phyloP scores from a whole-genome alignment of 257 asterid species.

The Penstemon davidsonii region DNA sequence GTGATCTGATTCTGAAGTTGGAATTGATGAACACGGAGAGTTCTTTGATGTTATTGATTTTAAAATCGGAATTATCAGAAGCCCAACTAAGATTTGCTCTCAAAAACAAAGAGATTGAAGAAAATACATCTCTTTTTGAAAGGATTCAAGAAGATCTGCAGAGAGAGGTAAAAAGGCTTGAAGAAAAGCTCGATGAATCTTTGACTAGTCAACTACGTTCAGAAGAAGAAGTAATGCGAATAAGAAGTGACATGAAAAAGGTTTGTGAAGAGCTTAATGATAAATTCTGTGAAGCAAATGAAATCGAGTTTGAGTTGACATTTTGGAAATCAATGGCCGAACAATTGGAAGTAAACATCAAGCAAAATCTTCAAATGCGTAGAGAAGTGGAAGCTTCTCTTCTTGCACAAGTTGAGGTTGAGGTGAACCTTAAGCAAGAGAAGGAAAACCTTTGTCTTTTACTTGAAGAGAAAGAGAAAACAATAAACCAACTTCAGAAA shows the following conservation, averaged over 20 bases:
- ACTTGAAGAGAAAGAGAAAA: conserved; percentile 55
- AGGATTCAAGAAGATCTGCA: conserved; percentile 54
- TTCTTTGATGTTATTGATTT: conserved; percentile 51
- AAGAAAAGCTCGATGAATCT: conserved; percentile 55
- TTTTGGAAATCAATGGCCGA: conserved; percentile 76
- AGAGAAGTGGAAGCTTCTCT: conserved; percentile 84
- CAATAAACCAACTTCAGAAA: conserved; percentile 48
- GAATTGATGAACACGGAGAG: conserved; percentile 64
- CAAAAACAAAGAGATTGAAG: conserved; percentile 37
- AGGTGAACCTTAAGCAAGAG: conserved; percentile 64
- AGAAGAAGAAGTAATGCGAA: conserved; percentile 50
- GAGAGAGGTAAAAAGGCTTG: conserved; percentile 51
- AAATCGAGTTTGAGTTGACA: conserved; percentile 70
- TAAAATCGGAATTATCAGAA: conserved; percentile 63
- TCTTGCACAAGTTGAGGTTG: conserved; percentile 61
- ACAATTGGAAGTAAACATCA: conserved; percentile 55
- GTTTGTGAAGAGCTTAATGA: conserved; percentile 59
- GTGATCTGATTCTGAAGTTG: conserved; percentile 53
- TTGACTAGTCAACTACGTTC: conserved; percentile 34
- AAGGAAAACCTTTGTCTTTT: conserved; percentile 43
- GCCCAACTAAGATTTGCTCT: conserved; percentile 43
- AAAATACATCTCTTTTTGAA: conserved; percentile 31
- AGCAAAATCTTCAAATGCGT: conserved; percentile 60
- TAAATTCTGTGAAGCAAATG: conserved; percentile 61
- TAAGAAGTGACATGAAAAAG: conserved; percentile 53